phyloP scores from a whole-genome alignment of 1,284 basidiomycete genomes.

The Heliocybe sulcata region DNA sequence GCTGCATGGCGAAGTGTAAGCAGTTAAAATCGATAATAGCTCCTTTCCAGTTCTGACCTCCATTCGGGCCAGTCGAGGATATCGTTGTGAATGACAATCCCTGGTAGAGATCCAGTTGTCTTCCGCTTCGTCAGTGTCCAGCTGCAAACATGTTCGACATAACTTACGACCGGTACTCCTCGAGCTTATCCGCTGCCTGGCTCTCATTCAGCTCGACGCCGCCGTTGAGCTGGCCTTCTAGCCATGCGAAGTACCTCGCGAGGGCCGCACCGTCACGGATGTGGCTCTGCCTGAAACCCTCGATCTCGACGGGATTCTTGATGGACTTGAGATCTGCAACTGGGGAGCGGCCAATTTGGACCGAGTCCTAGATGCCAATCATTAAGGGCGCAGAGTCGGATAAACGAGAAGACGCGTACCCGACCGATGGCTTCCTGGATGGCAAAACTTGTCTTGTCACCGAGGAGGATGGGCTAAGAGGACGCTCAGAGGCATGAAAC shows the following conservation, averaged over 20 bases:
- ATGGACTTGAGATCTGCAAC: constrained; percentile 83
- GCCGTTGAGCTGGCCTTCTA: constrained; percentile 74
- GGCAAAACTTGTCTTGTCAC: constrained; percentile 72
- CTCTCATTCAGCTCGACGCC: constrained; percentile 74
- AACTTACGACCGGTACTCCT: constrained; percentile 74
- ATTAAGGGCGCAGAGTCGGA: constrained; percentile 4
- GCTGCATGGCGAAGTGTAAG: constrained; percentile 35
- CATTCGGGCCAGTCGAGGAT: constrained; percentile 85
- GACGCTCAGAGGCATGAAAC: neutral
- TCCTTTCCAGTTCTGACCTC: constrained; percentile 40
- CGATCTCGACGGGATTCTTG: constrained; percentile 84
- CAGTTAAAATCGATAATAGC: neutral
- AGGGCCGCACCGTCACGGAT: constrained; percentile 89
- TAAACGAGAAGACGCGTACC: constrained; percentile 21
- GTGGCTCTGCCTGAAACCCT: constrained; percentile 87
- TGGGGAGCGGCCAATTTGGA: constrained; percentile 62
- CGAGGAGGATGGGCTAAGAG: constrained; percentile 51
- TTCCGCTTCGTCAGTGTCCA: constrained; percentile 12
- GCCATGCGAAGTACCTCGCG: constrained; percentile 88
- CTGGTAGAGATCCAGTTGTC: constrained; percentile 73
- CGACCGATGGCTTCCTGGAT: constrained; percentile 71
- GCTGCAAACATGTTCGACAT: neutral
- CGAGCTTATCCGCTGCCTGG: constrained; percentile 75
- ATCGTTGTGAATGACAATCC: constrained; percentile 93
- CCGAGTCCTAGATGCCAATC: constrained; percentile 22